Evolutionary conservation across 176 grass and related monocot species (phyloP), one percentile per base, ranked within the genome.

Genomic region (Secale cereale): DNA sequence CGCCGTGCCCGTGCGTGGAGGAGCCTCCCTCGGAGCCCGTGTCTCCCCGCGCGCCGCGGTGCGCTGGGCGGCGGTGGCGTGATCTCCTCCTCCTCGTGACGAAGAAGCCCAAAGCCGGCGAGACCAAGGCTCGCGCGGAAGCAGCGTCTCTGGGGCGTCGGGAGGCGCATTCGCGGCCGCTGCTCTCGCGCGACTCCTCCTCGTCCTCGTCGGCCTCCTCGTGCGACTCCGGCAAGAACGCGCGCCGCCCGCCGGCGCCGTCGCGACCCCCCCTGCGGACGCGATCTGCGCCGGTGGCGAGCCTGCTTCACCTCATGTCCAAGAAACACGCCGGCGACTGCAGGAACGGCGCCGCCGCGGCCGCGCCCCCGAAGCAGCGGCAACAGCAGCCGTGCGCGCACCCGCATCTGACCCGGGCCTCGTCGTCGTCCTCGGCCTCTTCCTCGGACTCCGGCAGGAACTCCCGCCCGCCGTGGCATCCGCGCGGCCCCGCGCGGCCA

Each of bases 21-120:
- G 72, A 80, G 77, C 76, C 40, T 14, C 56, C 59, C 11, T 78
- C 82, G 2, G 86, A 89, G 48, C 81, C 83, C 17, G 81, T 40
- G 40, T 94, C 89, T 5, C 89, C 92, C 32, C 87, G 89, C 28
- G 87, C 87, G 12, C 89, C 89, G 68, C 85, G 92, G 3, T 94
- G 92, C 73, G 25, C 74, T 2, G 90, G 87, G 22, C 87, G 82
- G 3, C 74, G 89, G 85, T 91, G 87, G 92, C 81, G 89, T 17
- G 92, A 91, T 73, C 78, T 94, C 22, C 81, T 90, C 45, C 80
- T 77, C 3, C 80, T 90, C 78, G 87, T 83, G 2, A 68, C 85
- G 63, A 87, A 64, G 89, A 89, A 67, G 36, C 29, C 78, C 9
- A 80, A 26, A 10, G 10, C 27, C 19, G 20, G 36, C 14, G 84